Evolutionary conservation across 2,329 filamentous ascomycete species (phyloP).

Genomic region (Lachnellula subtilissima): DNA sequence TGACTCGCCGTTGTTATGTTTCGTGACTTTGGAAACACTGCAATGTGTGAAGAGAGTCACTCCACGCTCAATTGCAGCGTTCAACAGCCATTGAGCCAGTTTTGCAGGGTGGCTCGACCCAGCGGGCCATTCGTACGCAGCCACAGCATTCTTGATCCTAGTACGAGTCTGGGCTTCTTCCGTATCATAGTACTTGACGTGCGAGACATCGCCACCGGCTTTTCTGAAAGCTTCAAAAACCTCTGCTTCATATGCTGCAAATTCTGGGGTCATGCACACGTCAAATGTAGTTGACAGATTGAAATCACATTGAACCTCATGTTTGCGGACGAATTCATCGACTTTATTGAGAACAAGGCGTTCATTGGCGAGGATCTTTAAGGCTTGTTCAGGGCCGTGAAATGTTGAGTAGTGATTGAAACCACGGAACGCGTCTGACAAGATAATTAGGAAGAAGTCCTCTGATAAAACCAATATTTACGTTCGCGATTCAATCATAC

Average conservation of each 20-base stretch:
- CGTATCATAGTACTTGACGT: constrained; percentile 37
- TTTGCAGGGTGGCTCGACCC: constrained; percentile 46
- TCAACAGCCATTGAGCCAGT: constrained; percentile 43
- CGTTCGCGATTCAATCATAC: constrained; percentile 10
- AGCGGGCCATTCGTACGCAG: constrained; percentile 48
- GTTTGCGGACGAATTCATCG: constrained; percentile 37
- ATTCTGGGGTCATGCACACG: constrained; percentile 43
- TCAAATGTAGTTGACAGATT: constrained; percentile 43
- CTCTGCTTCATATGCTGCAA: constrained; percentile 40
- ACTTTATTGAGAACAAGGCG: constrained; percentile 37
- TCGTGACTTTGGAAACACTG: constrained; percentile 32
- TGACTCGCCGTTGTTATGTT: constrained; percentile 10
- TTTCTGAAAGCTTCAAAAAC: constrained; percentile 36
- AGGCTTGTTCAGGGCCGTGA: constrained; percentile 40
- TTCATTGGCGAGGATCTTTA: constrained; percentile 43
- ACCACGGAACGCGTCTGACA: constrained; percentile 41
- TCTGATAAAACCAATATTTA: not conserved
- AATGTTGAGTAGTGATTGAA: constrained; percentile 40
- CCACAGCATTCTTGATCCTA: constrained; percentile 34
- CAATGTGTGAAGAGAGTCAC: constrained; percentile 40
- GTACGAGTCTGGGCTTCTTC: constrained; percentile 37
- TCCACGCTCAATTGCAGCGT: constrained; percentile 34
- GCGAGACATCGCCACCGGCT: constrained; percentile 41
- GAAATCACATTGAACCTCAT: constrained; percentile 43
- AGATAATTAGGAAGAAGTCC: not conserved